Base-by-base conservation (phyloP, 108 stramenopile species). In the Skeletonema marinoi region DNA sequence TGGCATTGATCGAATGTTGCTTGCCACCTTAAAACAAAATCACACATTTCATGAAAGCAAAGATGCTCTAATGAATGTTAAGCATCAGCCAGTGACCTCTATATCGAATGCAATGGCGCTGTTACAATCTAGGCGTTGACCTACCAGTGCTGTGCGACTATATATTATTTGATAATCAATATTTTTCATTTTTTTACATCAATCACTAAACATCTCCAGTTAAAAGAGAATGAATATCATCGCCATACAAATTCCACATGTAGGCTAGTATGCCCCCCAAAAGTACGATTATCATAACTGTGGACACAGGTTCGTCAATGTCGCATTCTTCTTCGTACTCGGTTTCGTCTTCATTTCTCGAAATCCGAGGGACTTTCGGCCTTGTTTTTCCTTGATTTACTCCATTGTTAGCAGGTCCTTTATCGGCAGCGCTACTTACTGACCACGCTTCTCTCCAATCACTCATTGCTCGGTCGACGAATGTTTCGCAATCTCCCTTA, bases 401-500 rank as follows among this genome's bases (percentile, higher is more conserved):
- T 60, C 71, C 60, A 60, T 13, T 69, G 16, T 12, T 25, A 17
- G 25, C 29, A 9, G 29, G 13, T 32, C 70, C 70, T 17, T 59
- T 60, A 32, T 35, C 73, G 42, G 19, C 63, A 14, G 2, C 48
- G 13, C n/a, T 62, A 19, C 9, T 32, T 11, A n/a, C 64, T 13
- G 35, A 60, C 80, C 80, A 81, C 17, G 50, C 74, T 30, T 44
- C 14, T 74, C 81, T 73, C 77, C 77, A 82, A 32, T 78, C 73
- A n/a, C 35, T 10, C 81, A 82, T 82, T 35, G 81, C 77, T 19
- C 81, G 58, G 46, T 78, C 77, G 35, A 77, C 73, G 35, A 82
- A 82, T 30, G 80, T 68, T 32, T 81, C 74, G 70, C 72, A 80
- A 60, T 86, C 85, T 21, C 88, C 88, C 36, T 81, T 79, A 32